A percentile compares a stretch with the other conserved stretches of the same genome.
phyloP scores from a whole-genome alignment of 1,284 basidiomycete species.

The Cutaneotrichosporon sp. region DNA sequence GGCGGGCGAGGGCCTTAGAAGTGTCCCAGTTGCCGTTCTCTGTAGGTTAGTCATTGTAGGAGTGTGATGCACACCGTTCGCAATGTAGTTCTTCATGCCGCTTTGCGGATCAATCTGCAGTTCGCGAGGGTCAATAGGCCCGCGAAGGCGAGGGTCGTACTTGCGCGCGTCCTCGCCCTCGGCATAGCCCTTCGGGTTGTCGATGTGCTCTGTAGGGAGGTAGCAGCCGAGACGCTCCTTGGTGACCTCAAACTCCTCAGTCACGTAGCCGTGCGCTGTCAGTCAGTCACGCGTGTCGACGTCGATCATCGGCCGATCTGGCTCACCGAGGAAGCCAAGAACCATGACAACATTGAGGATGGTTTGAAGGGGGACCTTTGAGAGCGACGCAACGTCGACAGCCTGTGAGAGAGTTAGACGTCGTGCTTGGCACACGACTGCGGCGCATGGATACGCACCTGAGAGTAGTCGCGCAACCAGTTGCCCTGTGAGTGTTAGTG shows the following conservation, averaged over 20 bases:
- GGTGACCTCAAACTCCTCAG: slow-evolving; percentile 83
- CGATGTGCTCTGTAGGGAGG: slow-evolving; percentile 84
- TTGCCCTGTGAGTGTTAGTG: slow-evolving; percentile 31
- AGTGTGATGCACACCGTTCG: slow-evolving; percentile 61
- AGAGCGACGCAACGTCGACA: slow-evolving; percentile 75
- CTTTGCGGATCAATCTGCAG: slow-evolving; percentile 80
- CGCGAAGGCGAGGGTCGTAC: slow-evolving; percentile 73
- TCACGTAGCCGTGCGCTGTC: slow-evolving; percentile 29
- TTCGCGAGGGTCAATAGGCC: slow-evolving; percentile 72
- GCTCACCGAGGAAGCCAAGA: slow-evolving; percentile 64
- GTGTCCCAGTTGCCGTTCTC: slow-evolving; percentile 82
- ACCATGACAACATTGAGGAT: slow-evolving; percentile 86
- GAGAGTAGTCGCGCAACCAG: slow-evolving; percentile 72
- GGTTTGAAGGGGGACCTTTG: slow-evolving; percentile 68
- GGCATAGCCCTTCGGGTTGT: slow-evolving; percentile 76
- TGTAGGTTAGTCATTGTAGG: slow-evolving; percentile 20
- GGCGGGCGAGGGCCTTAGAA: slow-evolving; percentile 75
- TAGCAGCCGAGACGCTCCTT: slow-evolving; percentile 81
- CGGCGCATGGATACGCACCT: slow-evolving; percentile 28
- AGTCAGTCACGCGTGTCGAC: not conserved
- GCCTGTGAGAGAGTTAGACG: slow-evolving; percentile 57
- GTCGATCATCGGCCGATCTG: not conserved
- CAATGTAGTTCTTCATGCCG: slow-evolving; percentile 97
- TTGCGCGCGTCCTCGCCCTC: slow-evolving; percentile 79
- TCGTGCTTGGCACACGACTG: not conserved